These are phyloP conservation scores for Cyberlindnera sargentensis DNA, from an alignment of 805 yeast genomes.

Conservation along the genomic window DNA sequence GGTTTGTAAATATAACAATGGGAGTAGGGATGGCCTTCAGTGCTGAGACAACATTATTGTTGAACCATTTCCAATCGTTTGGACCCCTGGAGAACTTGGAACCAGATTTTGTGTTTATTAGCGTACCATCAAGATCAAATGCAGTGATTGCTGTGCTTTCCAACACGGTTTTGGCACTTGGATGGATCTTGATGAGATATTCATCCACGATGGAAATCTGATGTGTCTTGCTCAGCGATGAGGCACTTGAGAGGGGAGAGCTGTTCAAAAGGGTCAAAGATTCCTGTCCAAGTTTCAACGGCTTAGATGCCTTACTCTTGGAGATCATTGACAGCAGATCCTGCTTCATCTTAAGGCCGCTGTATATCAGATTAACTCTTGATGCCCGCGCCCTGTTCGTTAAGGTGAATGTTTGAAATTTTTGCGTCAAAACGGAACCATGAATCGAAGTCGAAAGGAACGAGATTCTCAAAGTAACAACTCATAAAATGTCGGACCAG, in stretches of 20 bases:
- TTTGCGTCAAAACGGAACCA: not conserved
- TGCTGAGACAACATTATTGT: constrained; percentile 21
- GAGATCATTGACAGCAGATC: constrained; percentile 11
- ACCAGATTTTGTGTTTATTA: constrained; percentile 62
- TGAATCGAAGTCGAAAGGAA: not conserved
- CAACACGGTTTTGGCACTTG: constrained; percentile 16
- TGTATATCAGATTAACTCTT: not conserved
- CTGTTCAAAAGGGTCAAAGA: not conserved
- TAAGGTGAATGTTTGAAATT: not conserved
- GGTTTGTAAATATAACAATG: constrained; percentile 78
- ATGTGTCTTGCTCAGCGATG: constrained; percentile 13
- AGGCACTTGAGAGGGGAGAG: no score
- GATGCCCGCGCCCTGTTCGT: not conserved
- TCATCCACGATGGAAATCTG: constrained; percentile 31
- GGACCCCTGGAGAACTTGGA: constrained; percentile 48
- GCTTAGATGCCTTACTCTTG: constrained; percentile 5
- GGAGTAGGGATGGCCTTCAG: constrained; percentile 6
- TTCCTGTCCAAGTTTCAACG: not conserved
- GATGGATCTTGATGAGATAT: constrained; percentile 37
- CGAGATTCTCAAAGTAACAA: not conserved
- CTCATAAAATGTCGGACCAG: not conserved
- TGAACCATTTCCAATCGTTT: constrained; percentile 71
- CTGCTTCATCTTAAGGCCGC: constrained; percentile 4
- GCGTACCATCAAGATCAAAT: constrained; percentile 82
- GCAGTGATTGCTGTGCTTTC: constrained; percentile 40